Evolutionary conservation across 495 filamentous ascomycete genomes (phyloP).

Genomic region (Xylaria longipes): DNA sequence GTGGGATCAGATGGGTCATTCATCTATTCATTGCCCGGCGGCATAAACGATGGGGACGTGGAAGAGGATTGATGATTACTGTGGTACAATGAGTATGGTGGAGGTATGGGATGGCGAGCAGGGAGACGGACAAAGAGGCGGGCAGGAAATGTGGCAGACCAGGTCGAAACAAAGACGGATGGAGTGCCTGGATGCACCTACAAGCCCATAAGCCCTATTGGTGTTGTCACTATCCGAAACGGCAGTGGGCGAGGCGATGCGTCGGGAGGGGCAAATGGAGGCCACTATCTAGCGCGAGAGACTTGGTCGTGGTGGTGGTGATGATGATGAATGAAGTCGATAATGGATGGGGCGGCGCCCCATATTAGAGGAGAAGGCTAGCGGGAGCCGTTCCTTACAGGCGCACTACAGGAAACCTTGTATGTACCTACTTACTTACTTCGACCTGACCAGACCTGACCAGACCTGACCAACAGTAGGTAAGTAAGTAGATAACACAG

Average conservation of each 20-base stretch:
- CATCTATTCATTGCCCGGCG: constrained; percentile 2
- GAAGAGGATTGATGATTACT: constrained; percentile 10
- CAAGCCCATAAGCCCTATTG: not conserved
- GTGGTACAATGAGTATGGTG: constrained; percentile 2
- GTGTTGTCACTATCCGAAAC: constrained; percentile 15
- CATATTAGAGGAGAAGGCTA: constrained; percentile 25
- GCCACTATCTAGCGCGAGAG: constrained; percentile 5
- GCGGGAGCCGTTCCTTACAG: constrained; percentile 17
- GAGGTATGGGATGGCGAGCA: constrained; percentile 7
- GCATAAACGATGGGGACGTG: not conserved
- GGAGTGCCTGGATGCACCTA: not conserved
- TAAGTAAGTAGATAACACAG: not conserved
- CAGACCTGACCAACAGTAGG: too few relatives aligned
- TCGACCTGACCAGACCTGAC: too few relatives aligned
- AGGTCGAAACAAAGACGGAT: not conserved
- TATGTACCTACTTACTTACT: too few relatives aligned
- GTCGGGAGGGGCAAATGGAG: constrained; percentile 25
- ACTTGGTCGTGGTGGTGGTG: constrained; percentile 17
- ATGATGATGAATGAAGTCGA: constrained; percentile 27
- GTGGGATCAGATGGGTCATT: constrained; percentile 4
- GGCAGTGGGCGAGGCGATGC: constrained; percentile 19
- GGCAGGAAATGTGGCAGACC: not conserved
- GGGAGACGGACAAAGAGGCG: not conserved
- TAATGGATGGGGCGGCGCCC: constrained; percentile 15
- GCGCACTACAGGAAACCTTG: not conserved